Evolutionary conservation across 1,284 basidiomycete species (phyloP).

Genomic region (Porogramme epimiltina): DNA sequence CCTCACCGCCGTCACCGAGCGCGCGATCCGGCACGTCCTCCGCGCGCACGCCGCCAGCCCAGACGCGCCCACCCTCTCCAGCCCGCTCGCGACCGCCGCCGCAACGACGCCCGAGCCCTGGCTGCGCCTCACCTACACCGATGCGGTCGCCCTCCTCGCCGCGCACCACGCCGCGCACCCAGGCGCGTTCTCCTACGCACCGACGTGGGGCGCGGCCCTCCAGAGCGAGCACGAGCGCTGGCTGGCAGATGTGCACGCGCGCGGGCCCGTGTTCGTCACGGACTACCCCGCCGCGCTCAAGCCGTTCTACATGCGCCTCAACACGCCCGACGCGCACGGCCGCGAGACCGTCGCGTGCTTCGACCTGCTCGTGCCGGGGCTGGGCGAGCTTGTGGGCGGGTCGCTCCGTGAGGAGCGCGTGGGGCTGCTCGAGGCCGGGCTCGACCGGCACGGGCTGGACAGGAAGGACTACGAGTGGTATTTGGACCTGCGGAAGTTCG

Average conservation of each 20-base stretch:
- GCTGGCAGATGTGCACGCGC: slow-evolving; percentile 69
- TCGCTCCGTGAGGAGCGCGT: slow-evolving; percentile 86
- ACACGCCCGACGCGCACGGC: slow-evolving; percentile 32
- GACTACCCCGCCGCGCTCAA: slow-evolving; percentile 86
- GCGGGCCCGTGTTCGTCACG: slow-evolving; percentile 87
- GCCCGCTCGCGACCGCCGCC: slow-evolving; percentile 4
- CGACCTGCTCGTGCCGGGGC: slow-evolving; percentile 85
- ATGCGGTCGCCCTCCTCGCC: slow-evolving; percentile 69
- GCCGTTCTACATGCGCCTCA: slow-evolving; percentile 94
- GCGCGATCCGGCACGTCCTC: slow-evolving; percentile 49
- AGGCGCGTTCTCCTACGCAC: slow-evolving; percentile 54
- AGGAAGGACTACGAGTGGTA: slow-evolving; percentile 81
- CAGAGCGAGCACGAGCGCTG: slow-evolving; percentile 93
- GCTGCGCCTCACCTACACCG: slow-evolving; percentile 80
- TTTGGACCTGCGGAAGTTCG: slow-evolving; percentile 75
- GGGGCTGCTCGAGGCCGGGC: slow-evolving; percentile 53
- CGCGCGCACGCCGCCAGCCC: slow-evolving; percentile 13
- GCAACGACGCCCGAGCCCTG: slow-evolving; percentile 45
- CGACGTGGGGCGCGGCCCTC: slow-evolving; percentile 73
- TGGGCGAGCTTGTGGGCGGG: slow-evolving; percentile 93
- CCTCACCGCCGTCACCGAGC: slow-evolving; percentile 76
- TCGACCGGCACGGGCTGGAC: slow-evolving; percentile 53
- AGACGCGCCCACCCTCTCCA: slow-evolving; percentile 14
- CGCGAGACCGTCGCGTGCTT: slow-evolving; percentile 85
- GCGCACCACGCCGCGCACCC: slow-evolving; percentile 34